phyloP scores from a whole-genome alignment of 768 basidiomycete species.

The Mycena maculata region DNA sequence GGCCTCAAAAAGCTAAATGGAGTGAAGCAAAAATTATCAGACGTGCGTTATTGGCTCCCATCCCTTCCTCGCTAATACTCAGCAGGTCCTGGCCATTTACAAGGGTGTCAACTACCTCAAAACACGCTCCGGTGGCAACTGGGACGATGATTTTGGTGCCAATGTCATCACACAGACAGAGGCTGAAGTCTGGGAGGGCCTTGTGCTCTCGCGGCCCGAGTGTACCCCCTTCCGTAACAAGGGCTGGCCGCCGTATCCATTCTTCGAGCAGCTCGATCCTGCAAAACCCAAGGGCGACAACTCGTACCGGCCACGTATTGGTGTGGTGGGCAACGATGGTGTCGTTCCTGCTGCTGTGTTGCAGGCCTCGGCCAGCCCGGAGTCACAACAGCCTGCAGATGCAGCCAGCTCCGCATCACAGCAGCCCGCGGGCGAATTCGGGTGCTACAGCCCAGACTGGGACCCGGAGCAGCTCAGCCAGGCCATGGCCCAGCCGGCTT shows the following conservation, averaged over 20 bases:
- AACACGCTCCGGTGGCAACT: conserved; percentile 6
- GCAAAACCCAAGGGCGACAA: conserved; percentile 19
- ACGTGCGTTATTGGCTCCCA: conserved; percentile 8
- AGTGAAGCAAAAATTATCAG: conserved; percentile 8
- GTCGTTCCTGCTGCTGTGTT: neutral
- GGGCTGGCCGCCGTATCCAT: conserved; percentile 8
- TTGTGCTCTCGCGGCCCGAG: neutral
- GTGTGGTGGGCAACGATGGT: conserved; percentile 6
- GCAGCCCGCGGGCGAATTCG: neutral
- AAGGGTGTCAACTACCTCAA: conserved; percentile 10
- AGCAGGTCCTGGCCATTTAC: conserved; percentile 11
- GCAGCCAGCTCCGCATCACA: neutral
- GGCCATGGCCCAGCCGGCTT: neutral
- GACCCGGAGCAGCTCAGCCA: neutral
- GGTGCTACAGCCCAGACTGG: conserved; percentile 2
- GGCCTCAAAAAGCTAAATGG: neutral
- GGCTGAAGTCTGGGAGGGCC: neutral
- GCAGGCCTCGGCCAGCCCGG: neutral
- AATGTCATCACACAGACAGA: conserved; percentile 13
- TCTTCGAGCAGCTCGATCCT: conserved; percentile 16
- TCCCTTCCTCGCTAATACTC: neutral
- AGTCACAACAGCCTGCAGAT: neutral
- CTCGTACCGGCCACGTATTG: conserved; percentile 7
- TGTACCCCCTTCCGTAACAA: conserved; percentile 12
- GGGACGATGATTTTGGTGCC: neutral